These are phyloP conservation scores for Fusarium sublunatum DNA, from an alignment of 2,329 filamentous ascomycete genomes.

Conservation along the genomic window DNA sequence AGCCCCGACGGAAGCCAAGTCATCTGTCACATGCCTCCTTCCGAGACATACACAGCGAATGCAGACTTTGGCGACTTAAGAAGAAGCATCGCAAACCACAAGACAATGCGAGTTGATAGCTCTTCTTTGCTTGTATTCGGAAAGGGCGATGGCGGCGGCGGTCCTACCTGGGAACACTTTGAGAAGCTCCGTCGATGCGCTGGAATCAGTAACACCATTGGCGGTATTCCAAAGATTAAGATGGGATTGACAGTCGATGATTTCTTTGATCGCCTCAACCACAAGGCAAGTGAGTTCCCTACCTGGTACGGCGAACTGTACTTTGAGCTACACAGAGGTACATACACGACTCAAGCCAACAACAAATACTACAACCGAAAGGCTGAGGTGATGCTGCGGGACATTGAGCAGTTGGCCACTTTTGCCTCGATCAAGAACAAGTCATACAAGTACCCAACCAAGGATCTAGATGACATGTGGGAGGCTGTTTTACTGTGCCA, in stretches of 20 bases:
- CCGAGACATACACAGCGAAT: conserved; percentile 94
- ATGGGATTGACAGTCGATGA: conserved; percentile 92
- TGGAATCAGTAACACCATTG: conserved; percentile 88
- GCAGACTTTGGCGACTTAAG: conserved; percentile 95
- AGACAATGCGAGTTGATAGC: conserved; percentile 92
- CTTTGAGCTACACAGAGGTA: conserved; percentile 96
- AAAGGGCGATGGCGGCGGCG: conserved; percentile 95
- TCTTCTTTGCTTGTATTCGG: conserved; percentile 94
- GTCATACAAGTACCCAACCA: conserved; percentile 89
- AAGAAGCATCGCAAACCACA: conserved; percentile 90
- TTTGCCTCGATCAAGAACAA: conserved; percentile 79
- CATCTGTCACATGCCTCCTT: conserved; percentile 95
- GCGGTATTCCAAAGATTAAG: conserved; percentile 82
- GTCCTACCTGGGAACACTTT: conserved; percentile 91
- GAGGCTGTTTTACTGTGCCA: conserved; percentile 91
- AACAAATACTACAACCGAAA: conserved; percentile 96
- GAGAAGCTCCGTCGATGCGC: conserved; percentile 95
- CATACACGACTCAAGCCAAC: conserved; percentile 96
- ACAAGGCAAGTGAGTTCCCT: conserved; percentile 81
- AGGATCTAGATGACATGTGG: conserved; percentile 96
- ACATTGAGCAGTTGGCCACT: conserved; percentile 89
- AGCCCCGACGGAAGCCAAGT: conserved; percentile 95
- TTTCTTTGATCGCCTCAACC: conserved; percentile 88
- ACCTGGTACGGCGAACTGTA: conserved; percentile 99
- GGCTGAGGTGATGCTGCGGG: conserved; percentile 84